Base-by-base conservation (phyloP, 2,329 filamentous ascomycete genomes). In the Alternaria dauci region DNA sequence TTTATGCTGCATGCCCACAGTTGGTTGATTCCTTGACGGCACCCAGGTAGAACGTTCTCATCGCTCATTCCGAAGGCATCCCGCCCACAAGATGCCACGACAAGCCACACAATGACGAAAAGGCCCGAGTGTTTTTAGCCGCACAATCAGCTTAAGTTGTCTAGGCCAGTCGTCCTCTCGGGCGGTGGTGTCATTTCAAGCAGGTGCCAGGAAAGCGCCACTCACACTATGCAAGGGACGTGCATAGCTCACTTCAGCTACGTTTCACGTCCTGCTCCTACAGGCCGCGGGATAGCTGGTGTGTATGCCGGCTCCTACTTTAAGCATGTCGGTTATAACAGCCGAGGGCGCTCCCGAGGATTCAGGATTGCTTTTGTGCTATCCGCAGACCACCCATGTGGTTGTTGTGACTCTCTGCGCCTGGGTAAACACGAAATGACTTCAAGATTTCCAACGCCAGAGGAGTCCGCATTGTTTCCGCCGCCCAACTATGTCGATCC, bases 401-500 rank as follows among this genome's bases (percentile, higher is more conserved):
- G 32, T 51, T 41, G 20, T 56, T 50, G 28, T 38, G 32, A 18
- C 44, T 52, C 23, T 36, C 18, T 14, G 7, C 23, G 18, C 46
- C 9, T 20, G 28, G 36, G 43, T 34, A 38, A 41, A 46, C 52
- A 43, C 32, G 39, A 44, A 25, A 72, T 72, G 70, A 72, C 68
- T 57, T 70, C 70, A 30, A 63, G 65, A 57, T 68, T 69, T 50
- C 72, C 72, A 8, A 75, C 71, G 3, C 42, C 69, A 12, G 57
- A 61, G 34, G 71, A 75, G 16, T 59, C 72, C 14, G 62, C 65
- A 23, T 64, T 68, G 8, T 77, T 70, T 51, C 74, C 74, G 1
- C 32, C 59, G 14, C 72, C 73, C 2, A 76, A 77, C 34, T 75
- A 72, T 63, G 68, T 72, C n/a, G 50, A 75, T 36, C 73, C 73